Conservation (phyloP, 2,329 filamentous ascomycete species). For the Arthrobotrys sinensis region DNA sequence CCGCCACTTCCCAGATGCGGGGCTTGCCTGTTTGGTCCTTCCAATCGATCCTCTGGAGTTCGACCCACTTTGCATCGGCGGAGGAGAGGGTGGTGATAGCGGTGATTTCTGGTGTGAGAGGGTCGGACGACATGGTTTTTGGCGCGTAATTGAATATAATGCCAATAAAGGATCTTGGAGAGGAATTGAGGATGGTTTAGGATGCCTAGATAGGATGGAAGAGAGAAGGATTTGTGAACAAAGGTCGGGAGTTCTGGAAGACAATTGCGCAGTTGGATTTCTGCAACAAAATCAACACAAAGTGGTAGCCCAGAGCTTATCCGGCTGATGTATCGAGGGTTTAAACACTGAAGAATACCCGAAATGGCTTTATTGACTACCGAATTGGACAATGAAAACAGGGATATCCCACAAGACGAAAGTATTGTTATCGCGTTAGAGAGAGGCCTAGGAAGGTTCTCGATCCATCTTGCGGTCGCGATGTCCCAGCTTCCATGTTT, state of each 20-base stretch:
- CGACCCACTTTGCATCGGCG: constrained; percentile 73
- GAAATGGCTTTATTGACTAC: too few relatives aligned
- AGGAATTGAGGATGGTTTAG: not conserved
- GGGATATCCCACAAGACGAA: too few relatives aligned
- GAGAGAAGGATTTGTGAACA: not conserved
- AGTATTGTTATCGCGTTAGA: too few relatives aligned
- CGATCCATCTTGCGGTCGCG: too few relatives aligned
- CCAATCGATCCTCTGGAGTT: constrained; percentile 73
- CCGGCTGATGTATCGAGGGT: too few relatives aligned
- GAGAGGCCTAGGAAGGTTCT: too few relatives aligned
- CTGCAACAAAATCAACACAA: constrained; percentile 17
- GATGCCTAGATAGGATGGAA: not conserved
- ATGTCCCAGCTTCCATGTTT: too few relatives aligned
- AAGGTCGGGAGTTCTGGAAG: not conserved
- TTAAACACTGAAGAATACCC: too few relatives aligned
- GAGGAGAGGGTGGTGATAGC: constrained; percentile 70
- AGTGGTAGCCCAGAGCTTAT: too few relatives aligned
- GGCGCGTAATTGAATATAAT: not conserved
- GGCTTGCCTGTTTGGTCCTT: constrained; percentile 69
- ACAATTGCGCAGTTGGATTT: not conserved
- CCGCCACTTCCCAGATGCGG: constrained; percentile 71
- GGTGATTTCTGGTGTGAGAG: constrained; percentile 70
- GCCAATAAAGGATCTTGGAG: not conserved
- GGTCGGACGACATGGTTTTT: constrained; percentile 67
- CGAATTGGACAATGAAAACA: too few relatives aligned